Evolutionary conservation across 164 flowering plant species (phyloP).

Genomic region (Santalum album): DNA sequence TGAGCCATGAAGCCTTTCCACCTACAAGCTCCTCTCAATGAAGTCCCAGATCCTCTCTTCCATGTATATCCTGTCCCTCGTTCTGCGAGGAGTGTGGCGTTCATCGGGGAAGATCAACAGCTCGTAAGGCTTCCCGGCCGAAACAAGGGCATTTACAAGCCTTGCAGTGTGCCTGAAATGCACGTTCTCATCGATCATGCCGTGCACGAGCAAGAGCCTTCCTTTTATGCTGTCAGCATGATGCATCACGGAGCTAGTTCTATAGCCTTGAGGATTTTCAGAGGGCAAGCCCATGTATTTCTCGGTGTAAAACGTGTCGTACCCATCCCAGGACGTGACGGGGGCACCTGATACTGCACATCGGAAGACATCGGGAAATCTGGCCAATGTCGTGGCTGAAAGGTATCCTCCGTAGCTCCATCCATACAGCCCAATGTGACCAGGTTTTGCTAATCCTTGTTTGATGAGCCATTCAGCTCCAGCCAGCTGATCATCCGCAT

Average conservation of each 20-base stretch:
- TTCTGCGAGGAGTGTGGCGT: constrained; percentile 77
- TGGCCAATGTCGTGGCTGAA: constrained; percentile 61
- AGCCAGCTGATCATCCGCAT: constrained; percentile 66
- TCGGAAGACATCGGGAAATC: constrained; percentile 56
- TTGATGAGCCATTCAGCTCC: constrained; percentile 91
- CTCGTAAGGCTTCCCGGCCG: constrained; percentile 65
- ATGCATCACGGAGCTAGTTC: constrained; percentile 57
- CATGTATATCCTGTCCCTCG: constrained; percentile 70
- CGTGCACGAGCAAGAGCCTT: constrained; percentile 72
- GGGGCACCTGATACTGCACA: constrained; percentile 91
- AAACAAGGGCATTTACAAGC: constrained; percentile 70
- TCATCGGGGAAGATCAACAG: constrained; percentile 78
- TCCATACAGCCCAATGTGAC: constrained; percentile 73
- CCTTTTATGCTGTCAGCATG: constrained; percentile 64
- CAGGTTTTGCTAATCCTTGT: constrained; percentile 59
- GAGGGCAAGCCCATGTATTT: constrained; percentile 90
- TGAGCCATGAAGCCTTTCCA: background rate
- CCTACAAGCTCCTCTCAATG: constrained; percentile 51
- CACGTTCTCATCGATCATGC: constrained; percentile 94
- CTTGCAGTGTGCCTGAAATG: constrained; percentile 97
- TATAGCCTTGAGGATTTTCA: constrained; percentile 36
- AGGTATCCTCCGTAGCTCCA: constrained; percentile 99
- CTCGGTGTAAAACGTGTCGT: constrained; percentile 91
- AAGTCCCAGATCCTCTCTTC: constrained; percentile 91
- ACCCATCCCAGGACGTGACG: constrained; percentile 94